Conservation (phyloP, 164 flowering plant species). For the Tetracentron sinense region DNA sequence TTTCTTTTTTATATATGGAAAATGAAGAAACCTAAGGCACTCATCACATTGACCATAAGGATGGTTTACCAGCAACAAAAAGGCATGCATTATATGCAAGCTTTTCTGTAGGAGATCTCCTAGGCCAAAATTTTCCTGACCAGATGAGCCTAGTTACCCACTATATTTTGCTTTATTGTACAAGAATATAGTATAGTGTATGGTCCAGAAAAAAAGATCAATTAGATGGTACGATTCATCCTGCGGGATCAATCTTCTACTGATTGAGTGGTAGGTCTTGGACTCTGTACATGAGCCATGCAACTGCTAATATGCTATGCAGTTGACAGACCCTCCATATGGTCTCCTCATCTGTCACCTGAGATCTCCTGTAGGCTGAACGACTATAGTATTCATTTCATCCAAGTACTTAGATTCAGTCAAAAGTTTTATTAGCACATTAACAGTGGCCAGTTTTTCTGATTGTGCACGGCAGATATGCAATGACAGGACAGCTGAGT, state of each 20-base stretch:
- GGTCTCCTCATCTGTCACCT: too few relatives aligned
- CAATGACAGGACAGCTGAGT: conserved; percentile 87
- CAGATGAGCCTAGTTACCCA: background rate
- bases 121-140: background rate
- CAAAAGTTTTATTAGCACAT: too few relatives aligned
- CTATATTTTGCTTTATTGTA: too few relatives aligned
- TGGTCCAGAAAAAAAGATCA: background rate
- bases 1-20: background rate
- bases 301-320: too few relatives aligned
- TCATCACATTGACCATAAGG: background rate
- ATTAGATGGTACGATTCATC: background rate
- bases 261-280: too few relatives aligned
- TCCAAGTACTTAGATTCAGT: too few relatives aligned
- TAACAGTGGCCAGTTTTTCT: background rate
- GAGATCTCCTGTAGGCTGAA: too few relatives aligned
- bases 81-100: background rate
- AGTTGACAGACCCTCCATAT: too few relatives aligned
- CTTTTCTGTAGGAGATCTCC: background rate
- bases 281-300: too few relatives aligned
- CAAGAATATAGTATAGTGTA: background rate
- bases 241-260: background rate
- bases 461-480: conserved; percentile 52
- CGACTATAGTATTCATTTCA: too few relatives aligned
- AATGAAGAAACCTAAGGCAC: too few relatives aligned
- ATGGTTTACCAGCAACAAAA: background rate